phyloP scores from a whole-genome alignment of 1,139 yeast species.

The Zygosaccharomyces sapae region DNA sequence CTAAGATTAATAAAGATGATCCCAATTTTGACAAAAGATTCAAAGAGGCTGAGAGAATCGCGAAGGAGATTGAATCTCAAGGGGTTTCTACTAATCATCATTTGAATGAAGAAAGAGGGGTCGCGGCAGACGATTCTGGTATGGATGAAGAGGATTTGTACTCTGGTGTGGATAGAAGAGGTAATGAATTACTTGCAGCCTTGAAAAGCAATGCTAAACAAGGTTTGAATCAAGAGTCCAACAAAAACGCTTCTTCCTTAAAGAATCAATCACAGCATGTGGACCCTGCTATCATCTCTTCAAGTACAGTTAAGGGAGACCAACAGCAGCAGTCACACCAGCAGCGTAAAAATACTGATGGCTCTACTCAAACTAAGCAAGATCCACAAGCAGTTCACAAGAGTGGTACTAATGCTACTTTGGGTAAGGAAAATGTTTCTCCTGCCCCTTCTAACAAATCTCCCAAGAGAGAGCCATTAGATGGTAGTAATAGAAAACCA shows the following conservation, averaged over 20 bases:
- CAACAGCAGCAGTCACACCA: not conserved
- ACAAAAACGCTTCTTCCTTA: conserved; percentile 45
- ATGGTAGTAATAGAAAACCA: conserved; percentile 9
- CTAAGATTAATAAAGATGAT: conserved; percentile 67
- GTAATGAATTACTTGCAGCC: conserved; percentile 64
- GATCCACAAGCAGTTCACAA: not conserved
- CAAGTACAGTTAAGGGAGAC: conserved; percentile 18
- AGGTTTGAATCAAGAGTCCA: conserved; percentile 19
- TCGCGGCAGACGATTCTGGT: conserved; percentile 72
- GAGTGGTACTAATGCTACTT: not conserved
- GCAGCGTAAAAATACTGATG: not conserved
- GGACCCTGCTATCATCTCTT: conserved; percentile 75
- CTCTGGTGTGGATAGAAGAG: conserved; percentile 72
- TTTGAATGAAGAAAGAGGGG: conserved; percentile 87
- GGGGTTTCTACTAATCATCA: conserved; percentile 65
- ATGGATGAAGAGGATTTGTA: conserved; percentile 94
- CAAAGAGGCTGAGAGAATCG: conserved; percentile 70
- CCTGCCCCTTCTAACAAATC: not conserved
- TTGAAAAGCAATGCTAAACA: conserved; percentile 40
- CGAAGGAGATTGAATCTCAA: conserved; percentile 74
- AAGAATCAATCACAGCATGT: conserved; percentile 59
- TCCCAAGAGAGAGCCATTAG: conserved; percentile 4
- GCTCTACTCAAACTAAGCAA: not conserved
- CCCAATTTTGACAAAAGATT: conserved; percentile 69
- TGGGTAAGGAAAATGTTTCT: not conserved